These are phyloP conservation scores for Flaveria ramosissima DNA, from an alignment of 129 eudicot species.

Conservation along the genomic window DNA sequence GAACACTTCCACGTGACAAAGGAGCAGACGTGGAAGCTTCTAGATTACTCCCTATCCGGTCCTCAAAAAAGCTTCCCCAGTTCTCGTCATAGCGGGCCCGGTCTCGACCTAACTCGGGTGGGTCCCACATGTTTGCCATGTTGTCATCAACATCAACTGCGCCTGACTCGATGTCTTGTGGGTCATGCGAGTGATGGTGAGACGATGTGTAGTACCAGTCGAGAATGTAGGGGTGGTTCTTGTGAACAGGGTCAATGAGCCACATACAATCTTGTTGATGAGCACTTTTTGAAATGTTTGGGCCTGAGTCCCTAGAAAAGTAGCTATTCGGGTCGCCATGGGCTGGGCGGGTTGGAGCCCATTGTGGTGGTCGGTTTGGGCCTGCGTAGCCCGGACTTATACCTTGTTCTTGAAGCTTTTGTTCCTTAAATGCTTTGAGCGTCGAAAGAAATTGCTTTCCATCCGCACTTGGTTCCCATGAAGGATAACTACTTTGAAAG, in stretches of 20 bases:
- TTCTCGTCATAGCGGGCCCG: slow-evolving; percentile 44
- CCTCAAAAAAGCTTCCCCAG: slow-evolving; percentile 64
- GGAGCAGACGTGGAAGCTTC: slow-evolving; percentile 85
- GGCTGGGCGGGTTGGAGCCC: slow-evolving; percentile 38
- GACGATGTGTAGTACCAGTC: slow-evolving; percentile 81
- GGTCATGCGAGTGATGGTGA: slow-evolving; percentile 35
- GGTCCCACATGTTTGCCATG: slow-evolving; percentile 48
- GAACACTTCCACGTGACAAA: slow-evolving; percentile 54
- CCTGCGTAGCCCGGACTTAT: slow-evolving; percentile 39
- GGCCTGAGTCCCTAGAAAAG: slow-evolving; percentile 46
- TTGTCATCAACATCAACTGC: slow-evolving; percentile 32
- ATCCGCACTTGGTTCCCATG: slow-evolving; percentile 74
- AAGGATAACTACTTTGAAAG: slow-evolving; percentile 83
- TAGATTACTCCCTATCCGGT: slow-evolving; percentile 41
- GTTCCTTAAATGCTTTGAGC: slow-evolving; percentile 62
- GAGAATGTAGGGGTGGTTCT: slow-evolving; percentile 70
- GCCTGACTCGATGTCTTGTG: slow-evolving; percentile 35
- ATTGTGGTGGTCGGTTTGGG: slow-evolving; percentile 45
- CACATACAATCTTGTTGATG: slow-evolving; percentile 63
- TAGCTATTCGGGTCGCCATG: slow-evolving; percentile 46
- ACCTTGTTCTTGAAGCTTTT: slow-evolving; percentile 58
- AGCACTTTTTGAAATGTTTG: slow-evolving; percentile 35
- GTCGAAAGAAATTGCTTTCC: slow-evolving; percentile 74
- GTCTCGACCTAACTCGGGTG: slow-evolving; percentile 35
- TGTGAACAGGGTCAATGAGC: slow-evolving; percentile 65